Evolutionary conservation across 768 basidiomycete genomes (phyloP).

Genomic region (Boletus rubroflammeus): DNA sequence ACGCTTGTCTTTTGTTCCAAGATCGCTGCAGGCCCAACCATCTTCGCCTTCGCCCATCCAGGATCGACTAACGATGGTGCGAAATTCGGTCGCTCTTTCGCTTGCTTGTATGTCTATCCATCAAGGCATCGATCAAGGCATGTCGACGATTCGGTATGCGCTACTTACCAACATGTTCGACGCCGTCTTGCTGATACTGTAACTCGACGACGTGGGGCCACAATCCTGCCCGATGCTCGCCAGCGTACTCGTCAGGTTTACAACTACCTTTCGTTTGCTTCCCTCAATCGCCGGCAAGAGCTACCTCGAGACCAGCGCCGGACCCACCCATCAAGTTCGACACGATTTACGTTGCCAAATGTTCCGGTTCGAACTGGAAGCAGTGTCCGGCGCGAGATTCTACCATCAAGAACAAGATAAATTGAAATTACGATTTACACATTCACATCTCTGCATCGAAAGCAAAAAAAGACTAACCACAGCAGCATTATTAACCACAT

Average conservation of each 20-base stretch:
- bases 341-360: slow-evolving; percentile 16
- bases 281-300: slow-evolving; percentile 32
- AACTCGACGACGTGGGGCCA: not conserved
- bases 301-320: slow-evolving; percentile 20
- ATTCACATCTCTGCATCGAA: not conserved
- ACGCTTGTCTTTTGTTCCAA: slow-evolving; percentile 28
- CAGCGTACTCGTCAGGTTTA: slow-evolving; percentile 31
- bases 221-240: slow-evolving; percentile 24
- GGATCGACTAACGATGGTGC: slow-evolving; percentile 80
- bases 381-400: slow-evolving; percentile 21
- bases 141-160: not conserved
- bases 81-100: not conserved
- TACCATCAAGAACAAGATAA: not conserved
- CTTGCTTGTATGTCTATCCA: not conserved
- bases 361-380: slow-evolving; percentile 20
- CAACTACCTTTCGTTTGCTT: slow-evolving; percentile 28
- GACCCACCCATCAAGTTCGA: slow-evolving; percentile 30
- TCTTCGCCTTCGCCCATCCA: slow-evolving; percentile 74
- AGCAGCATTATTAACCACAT: slow-evolving; percentile 35
- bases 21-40: slow-evolving; percentile 30
- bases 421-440: not conserved
- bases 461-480: slow-evolving; percentile 25
- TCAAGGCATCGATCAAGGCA: not conserved
- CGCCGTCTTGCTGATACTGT: slow-evolving; percentile 3
- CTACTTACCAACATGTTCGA: slow-evolving; percentile 1